Evolutionary conservation across 345 rosid genomes (phyloP).

Genomic region (Aethionema arabicum): DNA sequence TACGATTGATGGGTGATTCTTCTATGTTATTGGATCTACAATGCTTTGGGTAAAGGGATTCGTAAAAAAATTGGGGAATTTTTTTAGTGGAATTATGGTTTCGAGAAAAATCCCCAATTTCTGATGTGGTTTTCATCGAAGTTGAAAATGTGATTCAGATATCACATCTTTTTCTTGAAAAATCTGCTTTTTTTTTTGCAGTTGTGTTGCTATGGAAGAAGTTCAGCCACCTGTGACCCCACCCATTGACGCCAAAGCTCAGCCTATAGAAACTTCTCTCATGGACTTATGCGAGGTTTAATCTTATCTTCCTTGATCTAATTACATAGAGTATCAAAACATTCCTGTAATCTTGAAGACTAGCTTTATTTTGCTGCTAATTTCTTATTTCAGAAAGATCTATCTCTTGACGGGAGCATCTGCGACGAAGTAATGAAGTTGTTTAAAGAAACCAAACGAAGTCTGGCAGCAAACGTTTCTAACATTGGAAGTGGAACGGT

Average conservation of each 20-base stretch:
- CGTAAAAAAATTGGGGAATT: not conserved
- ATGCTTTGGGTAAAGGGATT: too few relatives aligned
- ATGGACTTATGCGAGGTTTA: constrained; percentile 38
- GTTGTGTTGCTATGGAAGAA: constrained; percentile 38
- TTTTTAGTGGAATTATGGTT: not conserved
- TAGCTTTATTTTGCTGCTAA: constrained; percentile 1
- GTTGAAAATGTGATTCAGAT: not conserved
- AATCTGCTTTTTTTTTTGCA: constrained; percentile 8
- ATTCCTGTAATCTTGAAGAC: not conserved
- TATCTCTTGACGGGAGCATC: constrained; percentile 55
- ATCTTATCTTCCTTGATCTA: not conserved
- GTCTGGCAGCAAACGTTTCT: constrained; percentile 48
- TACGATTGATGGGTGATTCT: constrained; percentile 6
- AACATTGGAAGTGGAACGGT: constrained; percentile 71
- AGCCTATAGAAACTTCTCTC: constrained; percentile 31
- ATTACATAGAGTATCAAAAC: constrained; percentile 4
- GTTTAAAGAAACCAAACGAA: constrained; percentile 68
- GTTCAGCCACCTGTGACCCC: constrained; percentile 41
- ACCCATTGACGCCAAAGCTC: constrained; percentile 35
- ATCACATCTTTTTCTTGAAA: constrained; percentile 7
- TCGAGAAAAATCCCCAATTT: not conserved
- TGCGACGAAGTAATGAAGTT: constrained; percentile 50
- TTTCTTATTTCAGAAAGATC: constrained; percentile 52
- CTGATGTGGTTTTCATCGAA: constrained; percentile 5
- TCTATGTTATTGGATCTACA: constrained; percentile 39